Evolutionary conservation across 1,284 basidiomycete genomes (phyloP).

Genomic region (Cutaneotrichosporon cyanovorans): DNA sequence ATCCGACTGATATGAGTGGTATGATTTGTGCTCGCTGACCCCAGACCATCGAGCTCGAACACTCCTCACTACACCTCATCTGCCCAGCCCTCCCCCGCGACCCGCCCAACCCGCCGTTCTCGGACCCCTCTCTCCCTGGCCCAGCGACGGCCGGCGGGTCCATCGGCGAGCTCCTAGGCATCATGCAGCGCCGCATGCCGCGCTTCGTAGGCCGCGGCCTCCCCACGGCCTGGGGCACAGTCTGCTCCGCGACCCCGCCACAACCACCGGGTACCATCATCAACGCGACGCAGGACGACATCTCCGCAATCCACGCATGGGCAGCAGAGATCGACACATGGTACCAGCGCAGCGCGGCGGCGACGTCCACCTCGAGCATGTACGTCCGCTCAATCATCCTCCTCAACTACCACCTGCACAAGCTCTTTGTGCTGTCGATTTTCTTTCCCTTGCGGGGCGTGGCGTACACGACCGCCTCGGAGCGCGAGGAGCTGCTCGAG

Average conservation of each 20-base stretch:
- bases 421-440: conserved; percentile 21
- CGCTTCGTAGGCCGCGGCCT: conserved; percentile 20
- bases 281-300: conserved; percentile 9
- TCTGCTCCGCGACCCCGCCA: conserved; percentile 3
- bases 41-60: conserved; percentile 21
- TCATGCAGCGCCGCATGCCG: conserved; percentile 21
- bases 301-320: conserved; percentile 15
- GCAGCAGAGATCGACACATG: conserved; percentile 19
- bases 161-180: conserved; percentile 19
- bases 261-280: not conserved
- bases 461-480: conserved; percentile 3
- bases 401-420: conserved; percentile 24
- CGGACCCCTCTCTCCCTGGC: not conserved
- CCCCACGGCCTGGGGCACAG: conserved; percentile 19
- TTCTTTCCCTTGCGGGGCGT: conserved; percentile 17
- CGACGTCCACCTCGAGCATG: conserved; percentile 6
- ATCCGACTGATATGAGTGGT: no score
- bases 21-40: no score
- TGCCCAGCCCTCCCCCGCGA: conserved; percentile 15
- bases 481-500: conserved; percentile 15
- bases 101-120: conserved; percentile 16
- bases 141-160: conserved; percentile 7
- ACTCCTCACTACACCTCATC: conserved; percentile 19
- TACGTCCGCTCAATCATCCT: conserved; percentile 17
- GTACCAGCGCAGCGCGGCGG: conserved; percentile 9